These are phyloP conservation scores for Trypanosoma scelopori DNA, from an alignment of 208 protist genomes.

Conservation along the genomic window DNA sequence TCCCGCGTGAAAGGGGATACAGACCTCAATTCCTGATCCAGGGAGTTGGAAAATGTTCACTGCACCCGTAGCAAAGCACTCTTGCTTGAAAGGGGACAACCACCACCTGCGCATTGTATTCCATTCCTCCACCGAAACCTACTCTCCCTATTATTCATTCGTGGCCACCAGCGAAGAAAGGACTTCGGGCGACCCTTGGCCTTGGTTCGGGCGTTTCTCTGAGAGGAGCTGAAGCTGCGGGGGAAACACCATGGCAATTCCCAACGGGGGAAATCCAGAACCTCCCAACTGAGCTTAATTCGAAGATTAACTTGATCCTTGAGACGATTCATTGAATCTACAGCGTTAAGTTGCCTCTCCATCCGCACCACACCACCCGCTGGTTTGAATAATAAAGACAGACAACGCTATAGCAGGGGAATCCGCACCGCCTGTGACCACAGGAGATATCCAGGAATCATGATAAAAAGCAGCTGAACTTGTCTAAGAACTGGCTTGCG, in stretches of 20 bases:
- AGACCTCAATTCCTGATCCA: not conserved
- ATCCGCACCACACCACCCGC: not conserved
- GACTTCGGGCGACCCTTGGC: not conserved
- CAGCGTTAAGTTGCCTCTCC: not conserved
- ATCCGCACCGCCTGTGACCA: not conserved
- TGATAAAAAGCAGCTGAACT: slow-evolving; percentile 8
- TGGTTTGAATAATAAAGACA: not conserved
- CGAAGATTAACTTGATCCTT: slow-evolving; percentile 2
- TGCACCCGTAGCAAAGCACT: not conserved
- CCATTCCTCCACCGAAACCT: not conserved
- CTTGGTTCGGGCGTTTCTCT: not conserved
- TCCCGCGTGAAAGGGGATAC: not conserved
- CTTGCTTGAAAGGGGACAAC: not conserved
- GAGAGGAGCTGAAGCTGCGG: slow-evolving; percentile 1
- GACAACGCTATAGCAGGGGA: not conserved
- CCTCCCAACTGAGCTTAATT: not conserved
- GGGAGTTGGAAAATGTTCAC: not conserved
- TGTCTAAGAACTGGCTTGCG: slow-evolving; percentile 9
- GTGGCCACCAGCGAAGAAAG: not conserved
- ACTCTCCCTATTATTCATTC: not conserved
- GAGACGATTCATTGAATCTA: not conserved
- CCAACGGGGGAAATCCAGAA: slow-evolving; percentile 10
- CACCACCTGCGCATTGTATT: not conserved
- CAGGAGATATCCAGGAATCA: not conserved
- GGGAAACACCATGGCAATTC: slow-evolving; percentile 10